Percentiles rank a stretch among this genome's conserved stretches.
phyloP scores from a whole-genome alignment of 345 rosid genomes.

The Excoecaria cochinchinensis region DNA sequence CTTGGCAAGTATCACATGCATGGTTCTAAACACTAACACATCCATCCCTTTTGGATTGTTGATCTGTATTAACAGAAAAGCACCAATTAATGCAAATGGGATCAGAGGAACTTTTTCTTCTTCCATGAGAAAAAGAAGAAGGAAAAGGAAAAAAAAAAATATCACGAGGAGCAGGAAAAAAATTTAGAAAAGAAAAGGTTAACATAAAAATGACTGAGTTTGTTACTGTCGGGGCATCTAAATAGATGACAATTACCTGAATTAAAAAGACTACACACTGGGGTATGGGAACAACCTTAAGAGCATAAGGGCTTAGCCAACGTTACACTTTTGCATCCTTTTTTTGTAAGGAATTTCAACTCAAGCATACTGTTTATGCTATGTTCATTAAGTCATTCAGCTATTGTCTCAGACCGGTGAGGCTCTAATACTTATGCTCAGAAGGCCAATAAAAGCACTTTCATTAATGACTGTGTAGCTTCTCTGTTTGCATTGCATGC shows the following conservation, averaged over 20 bases:
- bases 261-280: not conserved
- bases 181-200: not conserved
- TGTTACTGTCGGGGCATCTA: not conserved
- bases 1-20: not conserved
- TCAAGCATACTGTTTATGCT: not conserved
- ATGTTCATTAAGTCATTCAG: not conserved
- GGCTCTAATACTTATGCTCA: not conserved
- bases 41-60: not conserved
- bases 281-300: not conserved
- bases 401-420: no score
- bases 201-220: not conserved
- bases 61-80: not conserved
- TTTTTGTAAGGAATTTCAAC: not conserved
- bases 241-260: not conserved
- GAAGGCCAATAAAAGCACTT: not conserved
- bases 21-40: not conserved
- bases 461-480: not conserved
- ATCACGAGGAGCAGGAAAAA: not conserved
- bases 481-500: not conserved
- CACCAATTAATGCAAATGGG: not conserved
- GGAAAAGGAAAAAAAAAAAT: not conserved
- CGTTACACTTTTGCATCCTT: not conserved
- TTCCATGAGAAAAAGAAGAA: not conserved
- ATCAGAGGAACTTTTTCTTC: not conserved
- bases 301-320: no score